phyloP scores from a whole-genome alignment of 2,329 filamentous ascomycete species.

The Colletotrichum destructivum region DNA sequence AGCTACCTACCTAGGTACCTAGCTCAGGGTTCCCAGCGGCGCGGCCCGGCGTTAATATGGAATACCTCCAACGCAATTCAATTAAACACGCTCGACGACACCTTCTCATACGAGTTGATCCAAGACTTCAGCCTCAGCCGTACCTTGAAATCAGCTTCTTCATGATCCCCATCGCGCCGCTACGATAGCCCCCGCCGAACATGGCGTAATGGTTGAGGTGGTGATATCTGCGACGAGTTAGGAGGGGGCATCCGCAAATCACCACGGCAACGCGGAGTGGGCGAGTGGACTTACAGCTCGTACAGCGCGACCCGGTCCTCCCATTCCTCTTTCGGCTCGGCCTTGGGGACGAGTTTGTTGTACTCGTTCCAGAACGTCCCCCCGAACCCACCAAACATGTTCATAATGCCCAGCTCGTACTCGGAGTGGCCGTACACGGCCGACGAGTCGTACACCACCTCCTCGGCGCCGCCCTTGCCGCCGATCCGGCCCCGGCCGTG shows the following conservation, averaged over 20 bases:
- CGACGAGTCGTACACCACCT: constrained; percentile 87
- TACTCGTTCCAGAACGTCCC: constrained; percentile 83
- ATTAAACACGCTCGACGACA: neutral
- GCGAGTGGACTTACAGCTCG: constrained; percentile 75
- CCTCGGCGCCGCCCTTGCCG: constrained; percentile 68
- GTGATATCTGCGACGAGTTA: constrained; percentile 75
- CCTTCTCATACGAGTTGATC: too few relatives aligned
- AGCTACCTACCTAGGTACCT: neutral
- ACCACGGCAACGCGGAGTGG: constrained; percentile 11
- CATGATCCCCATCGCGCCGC: constrained; percentile 86
- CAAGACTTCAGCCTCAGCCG: constrained; percentile 55
- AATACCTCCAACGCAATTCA: constrained; percentile 7
- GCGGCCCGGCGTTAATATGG: constrained; percentile 34
- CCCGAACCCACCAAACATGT: constrained; percentile 94
- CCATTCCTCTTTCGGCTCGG: constrained; percentile 86
- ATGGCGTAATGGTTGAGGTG: constrained; percentile 90
- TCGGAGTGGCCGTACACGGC: constrained; percentile 89
- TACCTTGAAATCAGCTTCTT: constrained; percentile 81
- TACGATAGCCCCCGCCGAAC: constrained; percentile 85
- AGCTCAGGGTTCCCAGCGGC: constrained; percentile 19
- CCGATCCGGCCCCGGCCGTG: constrained; percentile 76
- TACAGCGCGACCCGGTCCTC: constrained; percentile 87
- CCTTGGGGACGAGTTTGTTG: constrained; percentile 80
- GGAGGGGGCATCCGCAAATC: constrained; percentile 40
- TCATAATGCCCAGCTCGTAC: constrained; percentile 94